Conservation (phyloP, 192 early-diverging fungal species). For the Umbelopsis sp. region DNA sequence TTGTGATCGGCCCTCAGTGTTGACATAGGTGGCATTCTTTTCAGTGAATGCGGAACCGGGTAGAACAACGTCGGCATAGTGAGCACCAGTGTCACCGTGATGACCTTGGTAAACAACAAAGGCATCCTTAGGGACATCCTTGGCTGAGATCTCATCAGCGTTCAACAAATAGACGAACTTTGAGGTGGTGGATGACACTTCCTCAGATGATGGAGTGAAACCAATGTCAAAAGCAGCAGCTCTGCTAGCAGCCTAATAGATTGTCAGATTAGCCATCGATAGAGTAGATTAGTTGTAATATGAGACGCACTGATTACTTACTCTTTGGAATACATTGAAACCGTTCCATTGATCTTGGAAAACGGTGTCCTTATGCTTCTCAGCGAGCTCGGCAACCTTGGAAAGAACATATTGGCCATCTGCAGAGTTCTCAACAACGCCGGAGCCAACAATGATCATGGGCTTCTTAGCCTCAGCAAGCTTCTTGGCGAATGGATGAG, state of each 20-base stretch:
- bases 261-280: neutral
- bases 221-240: slow-evolving; percentile 93
- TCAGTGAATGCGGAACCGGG: slow-evolving; percentile 97
- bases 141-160: slow-evolving; percentile 82
- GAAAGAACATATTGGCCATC: slow-evolving; percentile 77
- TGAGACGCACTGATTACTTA: slow-evolving; percentile 34
- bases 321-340: slow-evolving; percentile 89
- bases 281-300: slow-evolving; percentile 20
- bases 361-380: slow-evolving; percentile 67
- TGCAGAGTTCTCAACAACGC: slow-evolving; percentile 68
- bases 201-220: slow-evolving; percentile 66
- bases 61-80: slow-evolving; percentile 93
- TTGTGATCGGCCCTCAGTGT: slow-evolving; percentile 96
- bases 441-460: slow-evolving; percentile 86
- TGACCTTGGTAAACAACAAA: slow-evolving; percentile 99
- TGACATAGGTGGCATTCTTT: slow-evolving; percentile 94
- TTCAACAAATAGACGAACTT: slow-evolving; percentile 92
- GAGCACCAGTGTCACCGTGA: slow-evolving; percentile 96
- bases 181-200: slow-evolving; percentile 35
- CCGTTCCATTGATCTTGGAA: slow-evolving; percentile 85
- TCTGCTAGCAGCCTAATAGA: slow-evolving; percentile 72
- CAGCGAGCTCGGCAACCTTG: slow-evolving; percentile 74
- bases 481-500: slow-evolving; percentile 72
- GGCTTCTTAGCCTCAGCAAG: slow-evolving; percentile 89
- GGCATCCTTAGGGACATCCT: slow-evolving; percentile 82